A percentile compares a stretch with the other conserved stretches of the same genome.
phyloP scores from a whole-genome alignment of 1,139 yeast species.

The Debaryomyces nepalensis region DNA sequence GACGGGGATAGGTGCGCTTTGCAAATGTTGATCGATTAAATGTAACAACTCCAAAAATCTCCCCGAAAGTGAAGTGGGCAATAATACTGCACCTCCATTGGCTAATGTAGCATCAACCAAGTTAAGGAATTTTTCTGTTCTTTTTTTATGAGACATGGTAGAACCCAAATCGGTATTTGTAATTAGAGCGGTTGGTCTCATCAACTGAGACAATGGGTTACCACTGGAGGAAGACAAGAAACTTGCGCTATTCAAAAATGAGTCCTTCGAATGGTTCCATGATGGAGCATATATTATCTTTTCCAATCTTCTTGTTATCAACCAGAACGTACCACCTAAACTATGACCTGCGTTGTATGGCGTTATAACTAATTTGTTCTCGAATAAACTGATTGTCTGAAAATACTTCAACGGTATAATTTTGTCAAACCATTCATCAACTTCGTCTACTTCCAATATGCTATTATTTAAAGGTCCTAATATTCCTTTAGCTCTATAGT shows the following conservation, averaged over 20 bases:
- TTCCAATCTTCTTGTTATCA: constrained; percentile 72
- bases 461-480: constrained; percentile 74
- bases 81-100: constrained; percentile 73
- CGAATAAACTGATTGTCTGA: constrained; percentile 70
- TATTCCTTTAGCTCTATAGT: constrained; percentile 71
- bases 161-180: constrained; percentile 79
- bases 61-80: constrained; percentile 87
- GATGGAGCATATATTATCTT: constrained; percentile 85
- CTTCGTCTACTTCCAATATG: constrained; percentile 68
- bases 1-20: constrained; percentile 68
- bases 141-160: constrained; percentile 61
- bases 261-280: constrained; percentile 94
- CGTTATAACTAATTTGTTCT: constrained; percentile 66
- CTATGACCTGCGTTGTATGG: constrained; percentile 94
- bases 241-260: constrained; percentile 82
- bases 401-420: constrained; percentile 74
- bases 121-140: constrained; percentile 67
- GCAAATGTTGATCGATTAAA: constrained; percentile 63
- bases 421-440: constrained; percentile 78
- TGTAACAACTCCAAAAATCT: constrained; percentile 81
- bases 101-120: constrained; percentile 68
- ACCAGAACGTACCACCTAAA: constrained; percentile 92
- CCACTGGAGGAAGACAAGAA: constrained; percentile 53
- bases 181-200: constrained; percentile 83
- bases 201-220: constrained; percentile 62